Conservation (phyloP, 768 basidiomycete genomes). For the Mycena polygramma region DNA sequence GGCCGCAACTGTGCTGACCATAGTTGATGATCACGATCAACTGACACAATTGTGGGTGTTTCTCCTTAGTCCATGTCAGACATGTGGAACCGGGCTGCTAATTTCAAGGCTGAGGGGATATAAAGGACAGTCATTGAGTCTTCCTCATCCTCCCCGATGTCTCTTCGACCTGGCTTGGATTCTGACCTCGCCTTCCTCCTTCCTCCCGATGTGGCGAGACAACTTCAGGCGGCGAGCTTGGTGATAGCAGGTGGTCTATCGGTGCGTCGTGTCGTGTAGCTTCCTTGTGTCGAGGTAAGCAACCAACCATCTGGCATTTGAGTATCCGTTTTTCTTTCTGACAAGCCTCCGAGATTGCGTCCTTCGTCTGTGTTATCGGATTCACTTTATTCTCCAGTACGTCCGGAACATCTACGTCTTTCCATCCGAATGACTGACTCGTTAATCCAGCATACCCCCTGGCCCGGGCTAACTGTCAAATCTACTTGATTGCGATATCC, state of each 20-base stretch:
- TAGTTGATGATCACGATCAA: too few relatives aligned
- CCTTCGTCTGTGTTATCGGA: slow-evolving; percentile 30
- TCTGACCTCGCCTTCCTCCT: neutral
- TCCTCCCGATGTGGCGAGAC: neutral
- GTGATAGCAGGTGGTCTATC: slow-evolving; percentile 3
- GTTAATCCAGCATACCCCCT: slow-evolving; percentile 7
- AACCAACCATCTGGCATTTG: neutral
- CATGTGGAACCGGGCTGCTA: too few relatives aligned
- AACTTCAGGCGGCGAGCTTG: neutral
- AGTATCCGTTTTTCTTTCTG: neutral
- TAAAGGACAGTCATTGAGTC: too few relatives aligned
- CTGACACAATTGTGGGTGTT: too few relatives aligned
- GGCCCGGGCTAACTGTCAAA: neutral
- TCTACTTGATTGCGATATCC: neutral
- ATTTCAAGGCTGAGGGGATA: too few relatives aligned
- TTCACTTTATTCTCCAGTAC: slow-evolving; percentile 40
- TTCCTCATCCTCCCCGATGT: neutral
- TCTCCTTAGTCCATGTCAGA: too few relatives aligned
- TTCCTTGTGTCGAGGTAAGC: slow-evolving; percentile 32
- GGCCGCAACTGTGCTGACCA: too few relatives aligned
- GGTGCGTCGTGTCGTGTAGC: neutral
- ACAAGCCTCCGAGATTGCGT: neutral
- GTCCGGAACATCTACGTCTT: neutral
- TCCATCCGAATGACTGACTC: neutral
- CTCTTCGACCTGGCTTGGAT: neutral